Conservation (phyloP, 2,329 filamentous ascomycete species). For the Aspergillus udagawae region DNA sequence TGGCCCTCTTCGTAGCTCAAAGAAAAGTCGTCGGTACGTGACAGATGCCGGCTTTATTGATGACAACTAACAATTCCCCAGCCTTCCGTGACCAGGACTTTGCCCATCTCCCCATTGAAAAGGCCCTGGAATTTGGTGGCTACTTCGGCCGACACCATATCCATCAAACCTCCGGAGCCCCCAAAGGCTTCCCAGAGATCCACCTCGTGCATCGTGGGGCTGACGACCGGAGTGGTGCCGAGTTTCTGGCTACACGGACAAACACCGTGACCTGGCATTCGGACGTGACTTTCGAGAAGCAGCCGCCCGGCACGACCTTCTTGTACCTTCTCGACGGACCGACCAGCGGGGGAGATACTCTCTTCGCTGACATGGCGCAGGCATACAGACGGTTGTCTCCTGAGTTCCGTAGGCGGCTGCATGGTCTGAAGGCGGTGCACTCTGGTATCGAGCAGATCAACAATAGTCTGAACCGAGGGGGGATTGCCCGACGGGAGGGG, state of each 20-base stretch:
- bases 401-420: constrained; percentile 72
- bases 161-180: constrained; percentile 72
- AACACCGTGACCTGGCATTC: constrained; percentile 86
- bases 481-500: constrained; percentile 71
- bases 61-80: constrained; percentile 12
- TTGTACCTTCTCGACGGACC: constrained; percentile 83
- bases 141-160: constrained; percentile 82
- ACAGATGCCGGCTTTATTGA: background rate
- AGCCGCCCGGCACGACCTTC: constrained; percentile 87
- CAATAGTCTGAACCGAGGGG: constrained; percentile 61
- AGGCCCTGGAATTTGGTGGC: constrained; percentile 64
- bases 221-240: constrained; percentile 56
- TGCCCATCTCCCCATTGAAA: constrained; percentile 63
- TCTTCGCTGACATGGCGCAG: constrained; percentile 74
- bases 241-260: constrained; percentile 66
- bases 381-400: constrained; percentile 79
- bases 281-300: constrained; percentile 81
- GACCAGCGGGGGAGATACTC: constrained; percentile 74
- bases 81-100: constrained; percentile 74
- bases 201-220: constrained; percentile 74
- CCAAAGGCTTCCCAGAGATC: constrained; percentile 68
- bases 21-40: constrained; percentile 62
- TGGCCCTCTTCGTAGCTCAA: constrained; percentile 52
- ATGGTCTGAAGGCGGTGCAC: constrained; percentile 76
- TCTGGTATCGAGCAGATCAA: constrained; percentile 78